phyloP scores from a whole-genome alignment of 306 rosid species.

The Clitoria ternatea region DNA sequence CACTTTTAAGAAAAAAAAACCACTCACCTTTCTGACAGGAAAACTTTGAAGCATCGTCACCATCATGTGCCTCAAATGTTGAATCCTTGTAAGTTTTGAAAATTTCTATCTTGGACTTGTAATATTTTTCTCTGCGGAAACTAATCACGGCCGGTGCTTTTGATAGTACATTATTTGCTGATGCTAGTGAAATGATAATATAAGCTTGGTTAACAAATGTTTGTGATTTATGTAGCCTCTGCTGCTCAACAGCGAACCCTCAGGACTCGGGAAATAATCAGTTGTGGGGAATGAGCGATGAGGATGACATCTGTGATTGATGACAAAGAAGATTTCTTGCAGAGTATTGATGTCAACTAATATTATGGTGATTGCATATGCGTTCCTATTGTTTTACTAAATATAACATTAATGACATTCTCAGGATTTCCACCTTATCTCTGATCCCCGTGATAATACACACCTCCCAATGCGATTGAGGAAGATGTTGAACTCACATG shows the following conservation, averaged over 20 bases:
- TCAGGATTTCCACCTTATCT: slow-evolving; percentile 65
- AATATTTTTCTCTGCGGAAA: slow-evolving; percentile 14
- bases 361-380: slow-evolving; percentile 51
- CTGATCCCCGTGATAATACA: slow-evolving; percentile 91
- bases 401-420: slow-evolving; percentile 4
- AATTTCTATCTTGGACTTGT: too few species aligned
- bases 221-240: slow-evolving; percentile 56
- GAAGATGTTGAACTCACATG: slow-evolving; percentile 94
- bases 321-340: slow-evolving; percentile 50
- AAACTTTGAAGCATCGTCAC: slow-evolving; percentile 39
- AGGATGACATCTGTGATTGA: slow-evolving; percentile 83
- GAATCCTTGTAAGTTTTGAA: slow-evolving; percentile 60
- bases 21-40: slow-evolving; percentile 45
- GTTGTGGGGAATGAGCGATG: slow-evolving; percentile 54
- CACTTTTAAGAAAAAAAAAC: slow-evolving; percentile 21
- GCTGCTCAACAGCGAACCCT: slow-evolving; percentile 43
- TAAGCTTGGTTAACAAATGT: slow-evolving; percentile 38
- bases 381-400: background rate
- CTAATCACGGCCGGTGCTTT: background rate
- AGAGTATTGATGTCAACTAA: slow-evolving; percentile 43
- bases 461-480: too few species aligned
- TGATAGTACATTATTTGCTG: slow-evolving; percentile 15
- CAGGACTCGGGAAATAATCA: slow-evolving; percentile 39
- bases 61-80: slow-evolving; percentile 34
- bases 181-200: slow-evolving; percentile 40